These are phyloP conservation scores for Selaginella tamariscina DNA, from an alignment of 75 land plant species.

Conservation along the genomic window DNA sequence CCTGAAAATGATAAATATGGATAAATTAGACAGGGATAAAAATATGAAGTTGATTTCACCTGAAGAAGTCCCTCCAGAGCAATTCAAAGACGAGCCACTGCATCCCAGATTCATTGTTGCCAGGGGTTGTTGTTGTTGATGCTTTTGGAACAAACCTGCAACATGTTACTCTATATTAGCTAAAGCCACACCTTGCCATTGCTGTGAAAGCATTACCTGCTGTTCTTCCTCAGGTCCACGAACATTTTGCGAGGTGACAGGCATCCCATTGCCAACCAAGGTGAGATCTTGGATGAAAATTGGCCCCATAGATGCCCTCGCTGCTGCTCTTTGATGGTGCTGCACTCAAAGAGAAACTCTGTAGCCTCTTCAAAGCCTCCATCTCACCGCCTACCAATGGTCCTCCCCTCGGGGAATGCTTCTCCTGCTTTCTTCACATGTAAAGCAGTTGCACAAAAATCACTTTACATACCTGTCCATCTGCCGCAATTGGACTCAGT, in stretches of 20 bases:
- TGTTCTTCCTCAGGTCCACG: constrained; percentile 67
- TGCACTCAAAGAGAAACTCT: constrained; percentile 48
- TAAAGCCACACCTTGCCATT: neutral
- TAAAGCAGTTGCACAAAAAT: neutral
- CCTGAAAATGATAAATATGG: constrained; percentile 35
- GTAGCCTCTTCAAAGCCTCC: constrained; percentile 74
- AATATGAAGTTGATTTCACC: too few species aligned
- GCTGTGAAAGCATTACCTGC: constrained; percentile 29
- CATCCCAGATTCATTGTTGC: constrained; percentile 37
- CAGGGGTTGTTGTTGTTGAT: constrained; percentile 12
- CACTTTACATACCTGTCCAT: neutral
- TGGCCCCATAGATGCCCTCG: constrained; percentile 75
- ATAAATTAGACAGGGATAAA: too few species aligned
- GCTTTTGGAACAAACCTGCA: neutral
- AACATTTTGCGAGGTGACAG: constrained; percentile 90
- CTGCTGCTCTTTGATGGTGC: constrained; percentile 25
- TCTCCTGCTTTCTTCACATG: constrained; percentile 28
- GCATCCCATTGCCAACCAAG: constrained; percentile 93
- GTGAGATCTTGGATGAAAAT: constrained; percentile 91
- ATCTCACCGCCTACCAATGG: constrained; percentile 74
- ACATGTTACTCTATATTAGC: neutral
- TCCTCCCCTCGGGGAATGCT: constrained; percentile 36
- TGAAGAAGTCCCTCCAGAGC: constrained; percentile 95
- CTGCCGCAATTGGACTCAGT: constrained; percentile 36
- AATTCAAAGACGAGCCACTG: constrained; percentile 87